A percentile compares a stretch with the other conserved stretches of the same genome.
Conservation (phyloP, 805 yeast genomes). For the Isabelozyma heimii region DNA sequence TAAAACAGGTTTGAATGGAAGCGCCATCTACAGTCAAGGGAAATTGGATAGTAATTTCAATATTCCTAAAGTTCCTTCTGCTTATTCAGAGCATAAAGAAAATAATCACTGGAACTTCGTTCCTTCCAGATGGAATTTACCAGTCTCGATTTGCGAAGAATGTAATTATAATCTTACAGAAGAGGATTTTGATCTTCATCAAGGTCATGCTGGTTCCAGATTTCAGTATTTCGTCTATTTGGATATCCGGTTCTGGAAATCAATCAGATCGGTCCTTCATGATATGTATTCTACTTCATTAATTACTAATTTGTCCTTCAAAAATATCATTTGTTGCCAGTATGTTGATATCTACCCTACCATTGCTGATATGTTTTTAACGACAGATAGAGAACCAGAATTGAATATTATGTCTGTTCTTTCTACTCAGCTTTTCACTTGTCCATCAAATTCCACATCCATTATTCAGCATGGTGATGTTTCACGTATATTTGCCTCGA, state of each 20-base stretch:
- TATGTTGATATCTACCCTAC: constrained; percentile 82
- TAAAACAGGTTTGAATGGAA: constrained; percentile 1
- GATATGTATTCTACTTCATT: constrained; percentile 64
- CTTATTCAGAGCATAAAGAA: background rate
- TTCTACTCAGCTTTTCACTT: constrained; percentile 84
- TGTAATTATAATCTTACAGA: constrained; percentile 44
- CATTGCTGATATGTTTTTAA: constrained; percentile 65
- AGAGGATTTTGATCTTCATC: constrained; percentile 20
- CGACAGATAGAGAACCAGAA: constrained; percentile 86
- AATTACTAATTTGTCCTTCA: constrained; percentile 57
- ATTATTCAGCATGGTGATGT: constrained; percentile 65
- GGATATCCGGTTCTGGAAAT: constrained; percentile 73
- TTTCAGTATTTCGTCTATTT: constrained; percentile 59
- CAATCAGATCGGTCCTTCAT: constrained; percentile 54
- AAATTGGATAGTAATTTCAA: constrained; percentile 29
- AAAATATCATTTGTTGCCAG: constrained; percentile 64
- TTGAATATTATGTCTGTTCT: constrained; percentile 68
- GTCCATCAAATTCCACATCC: constrained; percentile 74
- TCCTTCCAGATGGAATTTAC: constrained; percentile 47
- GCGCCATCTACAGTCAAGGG: constrained; percentile 22
- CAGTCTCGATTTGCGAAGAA: constrained; percentile 37
- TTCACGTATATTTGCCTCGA: constrained; percentile 56
- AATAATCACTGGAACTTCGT: constrained; percentile 36
- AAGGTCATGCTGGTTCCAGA: constrained; percentile 46
- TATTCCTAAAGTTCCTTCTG: constrained; percentile 34